These are phyloP conservation scores for Taphrina betulina DNA, from an alignment of 1,139 yeast species.

Conservation along the genomic window DNA sequence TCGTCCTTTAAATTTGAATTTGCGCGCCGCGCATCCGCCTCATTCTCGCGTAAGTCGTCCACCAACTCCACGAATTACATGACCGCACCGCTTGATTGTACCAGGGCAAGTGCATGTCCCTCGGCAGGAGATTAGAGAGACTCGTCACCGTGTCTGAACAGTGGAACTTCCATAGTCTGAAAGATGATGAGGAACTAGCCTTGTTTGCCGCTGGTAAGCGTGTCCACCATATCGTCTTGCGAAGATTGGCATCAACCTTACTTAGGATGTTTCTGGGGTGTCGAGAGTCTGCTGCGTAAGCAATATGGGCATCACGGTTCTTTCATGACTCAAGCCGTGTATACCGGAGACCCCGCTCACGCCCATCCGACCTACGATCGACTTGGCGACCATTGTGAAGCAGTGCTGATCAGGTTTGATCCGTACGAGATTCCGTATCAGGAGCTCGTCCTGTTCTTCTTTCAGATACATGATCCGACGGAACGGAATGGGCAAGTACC, in stretches of 20 bases:
- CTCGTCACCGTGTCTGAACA: background rate
- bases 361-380: conserved; percentile 3
- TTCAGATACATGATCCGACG: conserved; percentile 22
- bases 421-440: background rate
- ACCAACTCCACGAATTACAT: background rate
- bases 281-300: background rate
- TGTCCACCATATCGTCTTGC: too few species aligned
- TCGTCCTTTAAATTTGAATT: too few species aligned
- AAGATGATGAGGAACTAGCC: background rate
- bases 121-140: background rate
- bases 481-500: conserved; percentile 1
- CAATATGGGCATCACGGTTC: background rate
- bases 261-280: conserved; percentile 25
- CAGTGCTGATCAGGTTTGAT: conserved; percentile 15
- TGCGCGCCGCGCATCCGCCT: too few species aligned
- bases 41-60: too few species aligned
- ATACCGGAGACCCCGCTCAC: conserved; percentile 4
- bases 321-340: background rate
- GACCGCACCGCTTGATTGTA: too few species aligned
- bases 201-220: conserved; percentile 1
- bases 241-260: too few species aligned
- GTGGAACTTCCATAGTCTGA: background rate
- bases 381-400: conserved; percentile 12
- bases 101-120: background rate
- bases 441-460: conserved; percentile 11